Evolutionary conservation across 495 filamentous ascomycete species (phyloP), one percentile per base, ranked within the genome.

Genomic region (Ascobolus immersus): DNA sequence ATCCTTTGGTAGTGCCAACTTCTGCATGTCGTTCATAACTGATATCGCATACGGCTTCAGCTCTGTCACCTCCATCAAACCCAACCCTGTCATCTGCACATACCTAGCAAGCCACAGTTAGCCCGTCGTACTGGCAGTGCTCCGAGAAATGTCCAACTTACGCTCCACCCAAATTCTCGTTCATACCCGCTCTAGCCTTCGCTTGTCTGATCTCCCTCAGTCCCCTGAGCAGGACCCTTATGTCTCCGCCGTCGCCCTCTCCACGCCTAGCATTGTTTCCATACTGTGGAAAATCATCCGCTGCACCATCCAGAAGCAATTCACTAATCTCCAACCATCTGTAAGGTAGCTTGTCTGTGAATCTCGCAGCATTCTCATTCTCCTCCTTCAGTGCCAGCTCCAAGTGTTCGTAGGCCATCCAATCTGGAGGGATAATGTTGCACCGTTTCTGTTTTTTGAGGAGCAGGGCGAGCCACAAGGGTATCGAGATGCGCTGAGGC

Each of bases 401-500:
- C 21, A 96, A 65, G 18, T 77, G 69, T 19, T 65, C 48, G 0
- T 76, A 65, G 41, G 71, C 64, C 8, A 96, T 67, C 86, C 86
- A 96, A 32, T 75, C 52, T 0, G 86, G 86, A 0, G 86, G 76
- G 25, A 81, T 55, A 51, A 94, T 93, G 56, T 92, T 90, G 49
- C 81, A 84, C 47, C 84, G 71, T 21, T 73, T 69, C 58, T 96
- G 89, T 39, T 80, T 77, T 55, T 96, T 93, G 33, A 96, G 72
- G 35, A 93, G 72, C 32, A 94, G 67, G n/a, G 89, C 86, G 30
- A 94, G 74, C 89, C 89, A 94, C 48, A 94, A 69, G 10, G 86
- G 86, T 27, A 94, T 52, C 19, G 71, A 54, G 37, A 73, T 64
- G 43, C 81, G 71, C 41, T 80, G 72, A 0, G 86, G 82, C 6